Percentiles rank a stretch among this genome's conserved stretches.
Evolutionary conservation across 1,284 basidiomycete genomes (phyloP).

Genomic region (Trametes polyzona): DNA sequence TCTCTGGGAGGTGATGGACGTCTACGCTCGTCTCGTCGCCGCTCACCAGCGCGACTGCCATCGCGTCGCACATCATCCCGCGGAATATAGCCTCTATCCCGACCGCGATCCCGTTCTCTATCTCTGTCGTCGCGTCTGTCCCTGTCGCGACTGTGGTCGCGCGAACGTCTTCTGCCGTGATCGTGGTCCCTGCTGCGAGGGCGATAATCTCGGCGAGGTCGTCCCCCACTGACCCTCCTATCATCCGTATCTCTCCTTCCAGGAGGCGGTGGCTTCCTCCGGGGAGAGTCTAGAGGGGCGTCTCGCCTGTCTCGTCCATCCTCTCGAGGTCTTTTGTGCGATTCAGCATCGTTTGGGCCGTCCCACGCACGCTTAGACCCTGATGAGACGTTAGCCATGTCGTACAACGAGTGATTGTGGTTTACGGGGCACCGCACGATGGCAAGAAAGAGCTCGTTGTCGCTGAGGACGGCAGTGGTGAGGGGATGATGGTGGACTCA

Average conservation of each 20-base stretch:
- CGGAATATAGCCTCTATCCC: slow-evolving; percentile 31
- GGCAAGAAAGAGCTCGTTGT: slow-evolving; percentile 26
- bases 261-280: slow-evolving; percentile 37
- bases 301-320: slow-evolving; percentile 79
- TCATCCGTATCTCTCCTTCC: slow-evolving; percentile 41
- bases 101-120: slow-evolving; percentile 40
- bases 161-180: slow-evolving; percentile 35
- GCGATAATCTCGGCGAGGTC: slow-evolving; percentile 36
- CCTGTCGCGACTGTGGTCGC: slow-evolving; percentile 44
- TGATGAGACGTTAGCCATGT: slow-evolving; percentile 83
- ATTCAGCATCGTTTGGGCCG: slow-evolving; percentile 49
- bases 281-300: slow-evolving; percentile 57
- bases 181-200: slow-evolving; percentile 41
- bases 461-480: slow-evolving; percentile 14
- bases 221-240: slow-evolving; percentile 36
- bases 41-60: slow-evolving; percentile 19
- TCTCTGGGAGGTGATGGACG: slow-evolving; percentile 24
- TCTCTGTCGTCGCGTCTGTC: slow-evolving; percentile 38
- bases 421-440: slow-evolving; percentile 85
- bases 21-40: slow-evolving; percentile 19
- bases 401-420: slow-evolving; percentile 55
- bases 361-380: slow-evolving; percentile 81
- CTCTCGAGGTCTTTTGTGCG: slow-evolving; percentile 59
- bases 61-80: slow-evolving; percentile 31
- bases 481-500: slow-evolving; percentile 16